Percentiles rank a stretch among this genome's conserved stretches.
phyloP scores from a whole-genome alignment of 2,329 filamentous ascomycete genomes.

The Stagonosporopsis rhizophila region DNA sequence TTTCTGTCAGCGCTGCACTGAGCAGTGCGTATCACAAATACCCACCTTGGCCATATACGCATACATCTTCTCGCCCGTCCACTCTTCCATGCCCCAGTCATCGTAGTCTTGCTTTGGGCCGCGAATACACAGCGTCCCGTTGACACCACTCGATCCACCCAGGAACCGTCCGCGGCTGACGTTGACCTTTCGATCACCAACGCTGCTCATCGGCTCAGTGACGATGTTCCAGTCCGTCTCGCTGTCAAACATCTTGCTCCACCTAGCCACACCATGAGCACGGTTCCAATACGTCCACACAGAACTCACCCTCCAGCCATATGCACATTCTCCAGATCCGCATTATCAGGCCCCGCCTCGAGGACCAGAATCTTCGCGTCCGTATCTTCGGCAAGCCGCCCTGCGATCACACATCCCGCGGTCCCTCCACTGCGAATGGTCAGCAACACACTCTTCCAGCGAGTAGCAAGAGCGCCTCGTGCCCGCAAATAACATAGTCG shows the following conservation, averaged over 20 bases:
- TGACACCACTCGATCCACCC: slow-evolving; percentile 59
- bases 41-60: slow-evolving; percentile 61
- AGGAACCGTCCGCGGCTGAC: slow-evolving; percentile 59
- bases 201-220: slow-evolving; percentile 49
- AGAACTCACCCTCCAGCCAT: slow-evolving; percentile 57
- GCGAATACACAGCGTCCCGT: slow-evolving; percentile 59
- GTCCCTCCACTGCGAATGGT: slow-evolving; percentile 51
- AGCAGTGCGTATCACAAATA: rapidly evolving
- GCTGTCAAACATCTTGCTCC: slow-evolving; percentile 57
- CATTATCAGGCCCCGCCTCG: slow-evolving; percentile 57
- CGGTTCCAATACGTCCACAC: not conserved
- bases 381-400: slow-evolving; percentile 55
- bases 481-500: slow-evolving; percentile 41
- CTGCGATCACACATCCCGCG: slow-evolving; percentile 58
- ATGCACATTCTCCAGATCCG: slow-evolving; percentile 57
- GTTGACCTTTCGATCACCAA: slow-evolving; percentile 56
- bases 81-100: slow-evolving; percentile 63
- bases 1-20: not conserved
- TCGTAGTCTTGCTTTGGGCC: slow-evolving; percentile 60
- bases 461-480: not conserved
- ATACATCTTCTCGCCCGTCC: slow-evolving; percentile 66
- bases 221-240: slow-evolving; percentile 62
- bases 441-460: not conserved
- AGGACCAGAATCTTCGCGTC: slow-evolving; percentile 53
- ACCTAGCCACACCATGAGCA: slow-evolving; percentile 32